Base-by-base conservation (phyloP, 2,329 filamentous ascomycete species). In the Aschersonia sp. region DNA sequence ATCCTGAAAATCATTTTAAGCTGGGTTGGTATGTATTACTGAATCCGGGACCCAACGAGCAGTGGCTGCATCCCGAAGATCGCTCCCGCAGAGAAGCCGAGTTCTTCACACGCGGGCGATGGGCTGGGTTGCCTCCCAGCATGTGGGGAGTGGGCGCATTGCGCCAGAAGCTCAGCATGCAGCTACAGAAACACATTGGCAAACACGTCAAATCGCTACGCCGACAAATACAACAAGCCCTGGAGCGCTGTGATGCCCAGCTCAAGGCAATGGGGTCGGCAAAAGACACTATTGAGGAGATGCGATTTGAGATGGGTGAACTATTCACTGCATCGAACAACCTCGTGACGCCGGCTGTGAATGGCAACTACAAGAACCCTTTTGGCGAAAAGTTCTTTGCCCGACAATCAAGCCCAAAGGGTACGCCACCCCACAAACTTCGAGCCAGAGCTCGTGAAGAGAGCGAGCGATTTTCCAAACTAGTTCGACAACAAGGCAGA, bases 351-450 rank as follows among this genome's bases (percentile, higher is more conserved):
- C 71, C 71, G 4, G 71, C 72, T 40, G 69, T 74, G 30, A 71
- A 74, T 47, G 72, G 71, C 45, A 73, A 72, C 60, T 75, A 75
- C 66, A 75, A 75, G 63, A 74, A 74, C 50, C 71, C 71, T 0
- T 70, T 72, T 12, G 68, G 69, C 49, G 70, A 72, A 54, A 65
- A 62, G 47, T 75, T 75, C 61, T 75, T 75, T 55, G 64, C 70
- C 6, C 63, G 69, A 7, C 69, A 71, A 9, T 70, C 69, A 3
- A 69, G 65, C 42, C 68, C 70, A 10, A 68, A 68, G 49, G 72
- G 71, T 30, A 75, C 71, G 0, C 72, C 71, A 0, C 66, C 71
- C 0, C 71, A 73, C 48, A 73, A 74, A 53, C 62, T 75, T 6
- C 67, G 71, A 6, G 72, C 71, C 4, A 68, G 72, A 2, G 70